These are phyloP conservation scores for Phytophthora citrophthora DNA, from an alignment of 352 stramenopile species.

Conservation along the genomic window DNA sequence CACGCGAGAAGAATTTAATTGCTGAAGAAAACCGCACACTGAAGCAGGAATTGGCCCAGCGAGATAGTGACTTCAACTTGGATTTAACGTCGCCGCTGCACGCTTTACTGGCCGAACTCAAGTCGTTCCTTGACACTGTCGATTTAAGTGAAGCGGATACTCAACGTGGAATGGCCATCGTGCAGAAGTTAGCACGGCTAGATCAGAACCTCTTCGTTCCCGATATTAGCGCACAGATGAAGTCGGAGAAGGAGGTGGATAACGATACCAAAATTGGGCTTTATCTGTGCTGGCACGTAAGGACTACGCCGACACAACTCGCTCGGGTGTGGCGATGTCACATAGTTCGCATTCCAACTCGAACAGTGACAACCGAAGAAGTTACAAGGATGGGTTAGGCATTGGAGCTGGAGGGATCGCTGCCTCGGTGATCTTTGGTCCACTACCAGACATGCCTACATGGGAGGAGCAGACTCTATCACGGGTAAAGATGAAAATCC, in stretches of 20 bases:
- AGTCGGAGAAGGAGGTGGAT: constrained; percentile 79
- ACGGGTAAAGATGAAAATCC: constrained; percentile 57
- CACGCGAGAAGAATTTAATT: constrained; percentile 81
- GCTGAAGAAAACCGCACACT: constrained; percentile 82
- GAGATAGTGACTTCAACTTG: constrained; percentile 75
- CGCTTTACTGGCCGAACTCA: constrained; percentile 75
- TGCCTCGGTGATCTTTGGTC: constrained; percentile 33
- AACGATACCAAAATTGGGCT: constrained; percentile 87
- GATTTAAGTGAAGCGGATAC: constrained; percentile 68
- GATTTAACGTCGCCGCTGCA: constrained; percentile 79
- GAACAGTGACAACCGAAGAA: constrained; percentile 60
- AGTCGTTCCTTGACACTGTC: constrained; percentile 74
- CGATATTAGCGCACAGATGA: constrained; percentile 84
- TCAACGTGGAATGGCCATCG: constrained; percentile 65
- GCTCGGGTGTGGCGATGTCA: constrained; percentile 60
- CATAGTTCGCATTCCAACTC: constrained; percentile 79
- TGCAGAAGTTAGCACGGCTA: constrained; percentile 71
- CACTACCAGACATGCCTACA: constrained; percentile 60
- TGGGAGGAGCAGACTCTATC: constrained; percentile 63
- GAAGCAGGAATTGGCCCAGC: constrained; percentile 78
- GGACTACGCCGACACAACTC: constrained; percentile 67
- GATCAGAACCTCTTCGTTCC: constrained; percentile 87
- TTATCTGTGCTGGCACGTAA: constrained; percentile 77
- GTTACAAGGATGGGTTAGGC: constrained; percentile 59
- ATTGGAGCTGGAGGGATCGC: constrained; percentile 25